Percentiles rank a stretch among this genome's conserved stretches.
Evolutionary conservation across 495 filamentous ascomycete genomes (phyloP).

Genomic region (Trichoderma reesei): DNA sequence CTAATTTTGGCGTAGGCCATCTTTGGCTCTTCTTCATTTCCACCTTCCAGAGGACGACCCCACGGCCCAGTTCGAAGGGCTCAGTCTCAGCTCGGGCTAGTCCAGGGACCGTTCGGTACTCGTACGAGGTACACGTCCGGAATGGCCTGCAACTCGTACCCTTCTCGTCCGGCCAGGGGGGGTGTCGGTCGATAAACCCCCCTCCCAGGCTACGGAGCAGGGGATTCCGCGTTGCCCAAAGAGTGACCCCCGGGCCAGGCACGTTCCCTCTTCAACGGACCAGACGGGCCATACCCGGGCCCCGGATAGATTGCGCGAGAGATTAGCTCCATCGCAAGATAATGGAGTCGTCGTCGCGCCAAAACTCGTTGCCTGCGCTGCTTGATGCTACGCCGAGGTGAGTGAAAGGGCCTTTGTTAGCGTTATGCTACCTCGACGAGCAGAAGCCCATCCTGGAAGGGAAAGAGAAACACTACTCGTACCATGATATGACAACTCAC

Average conservation of each 20-base stretch:
- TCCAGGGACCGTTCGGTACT: neutral
- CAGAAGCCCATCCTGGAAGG: neutral
- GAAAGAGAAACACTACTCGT: too few species aligned
- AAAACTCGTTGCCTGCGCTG: neutral
- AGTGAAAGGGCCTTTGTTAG: neutral
- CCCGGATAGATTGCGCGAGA: conserved; percentile 8
- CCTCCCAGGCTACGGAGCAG: neutral
- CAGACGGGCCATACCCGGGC: conserved; percentile 7
- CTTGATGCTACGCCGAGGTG: neutral
- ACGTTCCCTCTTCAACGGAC: conserved; percentile 3
- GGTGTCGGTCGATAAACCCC: neutral
- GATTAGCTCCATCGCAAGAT: conserved; percentile 6
- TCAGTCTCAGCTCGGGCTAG: neutral
- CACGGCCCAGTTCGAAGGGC: neutral
- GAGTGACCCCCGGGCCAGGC: neutral
- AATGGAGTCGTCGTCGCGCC: neutral
- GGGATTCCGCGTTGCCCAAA: conserved; percentile 3
- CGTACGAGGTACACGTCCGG: too few species aligned
- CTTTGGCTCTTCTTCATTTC: neutral
- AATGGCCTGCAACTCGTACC: neutral
- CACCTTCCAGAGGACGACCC: neutral
- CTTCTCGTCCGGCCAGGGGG: neutral
- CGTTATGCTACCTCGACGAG: neutral
- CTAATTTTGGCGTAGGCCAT: neutral
- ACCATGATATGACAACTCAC: neutral